Evolutionary conservation across 495 filamentous ascomycete genomes (phyloP).

Genomic region (Chaetomium tenue): DNA sequence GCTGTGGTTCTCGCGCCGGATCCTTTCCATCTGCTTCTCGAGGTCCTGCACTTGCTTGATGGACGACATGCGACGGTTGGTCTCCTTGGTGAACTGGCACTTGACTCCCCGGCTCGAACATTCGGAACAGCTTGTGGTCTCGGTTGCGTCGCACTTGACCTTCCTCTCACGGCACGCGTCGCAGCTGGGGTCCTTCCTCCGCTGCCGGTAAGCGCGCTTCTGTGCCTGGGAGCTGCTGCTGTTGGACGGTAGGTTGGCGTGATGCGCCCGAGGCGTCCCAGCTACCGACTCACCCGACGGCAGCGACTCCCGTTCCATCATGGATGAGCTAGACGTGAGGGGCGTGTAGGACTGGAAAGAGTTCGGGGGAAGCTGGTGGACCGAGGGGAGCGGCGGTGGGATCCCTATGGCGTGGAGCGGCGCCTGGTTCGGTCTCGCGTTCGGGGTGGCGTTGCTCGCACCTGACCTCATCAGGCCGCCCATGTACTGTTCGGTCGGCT

Average conservation of each 20-base stretch:
- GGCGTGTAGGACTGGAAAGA: conserved; percentile 50
- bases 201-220: conserved; percentile 91
- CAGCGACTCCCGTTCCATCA: conserved; percentile 54
- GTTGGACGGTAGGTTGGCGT: conserved; percentile 39
- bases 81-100: conserved; percentile 99
- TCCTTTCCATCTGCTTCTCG: conserved; percentile 79
- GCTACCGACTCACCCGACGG: conserved; percentile 52
- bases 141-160: conserved; percentile 98
- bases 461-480: conserved; percentile 48
- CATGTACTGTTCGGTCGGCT: conserved; percentile 45
- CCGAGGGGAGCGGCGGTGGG: conserved; percentile 41
- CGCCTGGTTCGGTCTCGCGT: conserved; percentile 36
- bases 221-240: conserved; percentile 55
- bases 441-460: conserved; percentile 29
- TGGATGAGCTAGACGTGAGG: conserved; percentile 44
- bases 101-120: conserved; percentile 93
- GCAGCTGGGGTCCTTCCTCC: conserved; percentile 95
- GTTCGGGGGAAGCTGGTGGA: conserved; percentile 32
- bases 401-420: conserved; percentile 48
- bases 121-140: conserved; percentile 92
- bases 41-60: conserved; percentile 99
- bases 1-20: conserved; percentile 70
- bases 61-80: conserved; percentile 96
- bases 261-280: conserved; percentile 52
- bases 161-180: conserved; percentile 97